Evolutionary conservation across 768 basidiomycete species (phyloP).

Genomic region (Leccinum truebloodii): DNA sequence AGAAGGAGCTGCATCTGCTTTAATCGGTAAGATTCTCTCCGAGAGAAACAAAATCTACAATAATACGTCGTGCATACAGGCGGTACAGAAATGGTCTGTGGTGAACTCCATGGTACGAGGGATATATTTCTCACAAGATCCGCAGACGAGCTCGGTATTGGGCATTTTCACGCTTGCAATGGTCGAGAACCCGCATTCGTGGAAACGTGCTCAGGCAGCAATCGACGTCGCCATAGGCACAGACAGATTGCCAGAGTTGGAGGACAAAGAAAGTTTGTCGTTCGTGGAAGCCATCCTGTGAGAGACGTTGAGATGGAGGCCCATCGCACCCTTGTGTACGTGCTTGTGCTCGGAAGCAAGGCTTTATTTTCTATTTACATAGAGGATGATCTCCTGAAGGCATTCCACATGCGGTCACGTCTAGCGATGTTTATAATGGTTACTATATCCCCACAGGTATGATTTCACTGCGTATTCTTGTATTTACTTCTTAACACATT

Average conservation of each 20-base stretch:
- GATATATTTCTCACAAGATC: too few species aligned
- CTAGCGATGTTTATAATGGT: conserved; percentile 41
- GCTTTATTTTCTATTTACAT: not conserved
- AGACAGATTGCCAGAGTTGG: not conserved
- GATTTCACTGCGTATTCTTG: not conserved
- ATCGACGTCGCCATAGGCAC: not conserved
- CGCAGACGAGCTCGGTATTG: not conserved
- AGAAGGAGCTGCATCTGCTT: not conserved
- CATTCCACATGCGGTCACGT: conserved; percentile 27
- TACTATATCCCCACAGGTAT: conserved; percentile 52
- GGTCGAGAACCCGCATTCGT: not conserved
- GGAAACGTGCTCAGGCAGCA: not conserved
- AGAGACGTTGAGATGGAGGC: not conserved
- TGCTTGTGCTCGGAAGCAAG: not conserved
- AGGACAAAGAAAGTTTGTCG: not conserved
- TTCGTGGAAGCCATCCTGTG: not conserved
- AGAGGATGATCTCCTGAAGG: not conserved
- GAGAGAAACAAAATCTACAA: not conserved
- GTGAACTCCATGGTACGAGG: not conserved
- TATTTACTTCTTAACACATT: not conserved
- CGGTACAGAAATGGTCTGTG: not conserved
- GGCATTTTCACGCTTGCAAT: not conserved
- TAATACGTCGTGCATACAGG: not conserved
- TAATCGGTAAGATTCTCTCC: not conserved
- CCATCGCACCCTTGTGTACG: not conserved